Percentiles rank a stretch among this genome's conserved stretches.
These are phyloP conservation scores for Paecilomyces fulvus DNA, from an alignment of 2,329 filamentous ascomycete genomes.

Conservation along the genomic window DNA sequence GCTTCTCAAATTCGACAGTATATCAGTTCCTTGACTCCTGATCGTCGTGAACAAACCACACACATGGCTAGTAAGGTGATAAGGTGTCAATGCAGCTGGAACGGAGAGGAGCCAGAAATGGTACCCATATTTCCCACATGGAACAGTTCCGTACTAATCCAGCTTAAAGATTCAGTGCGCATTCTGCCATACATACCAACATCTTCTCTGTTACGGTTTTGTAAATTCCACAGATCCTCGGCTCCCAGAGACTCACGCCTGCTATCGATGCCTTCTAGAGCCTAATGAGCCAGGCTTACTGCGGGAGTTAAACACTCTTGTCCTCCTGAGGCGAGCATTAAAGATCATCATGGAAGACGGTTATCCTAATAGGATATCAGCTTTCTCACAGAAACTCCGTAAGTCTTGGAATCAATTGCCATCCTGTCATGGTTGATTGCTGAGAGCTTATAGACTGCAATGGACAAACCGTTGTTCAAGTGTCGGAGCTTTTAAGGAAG, in stretches of 20 bases:
- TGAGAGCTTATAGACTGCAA: slow-evolving; percentile 21
- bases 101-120: slow-evolving; percentile 33
- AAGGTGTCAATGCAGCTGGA: slow-evolving; percentile 35
- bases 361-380: slow-evolving; percentile 15
- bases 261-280: slow-evolving; percentile 38
- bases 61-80: slow-evolving; percentile 9
- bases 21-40: neutral
- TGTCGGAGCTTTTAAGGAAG: slow-evolving; percentile 21
- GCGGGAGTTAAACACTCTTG: slow-evolving; percentile 18
- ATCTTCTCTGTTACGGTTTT: slow-evolving; percentile 41
- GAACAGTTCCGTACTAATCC: slow-evolving; percentile 6
- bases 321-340: slow-evolving; percentile 19
- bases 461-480: slow-evolving; percentile 18
- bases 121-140: slow-evolving; percentile 17
- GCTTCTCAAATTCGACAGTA: slow-evolving; percentile 10
- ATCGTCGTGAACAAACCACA: neutral
- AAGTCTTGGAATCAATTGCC: slow-evolving; percentile 6
- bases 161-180: slow-evolving; percentile 32
- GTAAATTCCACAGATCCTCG: slow-evolving; percentile 25
- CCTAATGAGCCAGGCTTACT: slow-evolving; percentile 18
- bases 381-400: slow-evolving; percentile 24
- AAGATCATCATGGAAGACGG: slow-evolving; percentile 21
- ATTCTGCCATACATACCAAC: slow-evolving; percentile 39
- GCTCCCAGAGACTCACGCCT: slow-evolving; percentile 35
- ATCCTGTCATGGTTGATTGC: neutral